Evolutionary conservation across 2,329 filamentous ascomycete species (phyloP).

Genomic region (Parascedosporium putredinis): DNA sequence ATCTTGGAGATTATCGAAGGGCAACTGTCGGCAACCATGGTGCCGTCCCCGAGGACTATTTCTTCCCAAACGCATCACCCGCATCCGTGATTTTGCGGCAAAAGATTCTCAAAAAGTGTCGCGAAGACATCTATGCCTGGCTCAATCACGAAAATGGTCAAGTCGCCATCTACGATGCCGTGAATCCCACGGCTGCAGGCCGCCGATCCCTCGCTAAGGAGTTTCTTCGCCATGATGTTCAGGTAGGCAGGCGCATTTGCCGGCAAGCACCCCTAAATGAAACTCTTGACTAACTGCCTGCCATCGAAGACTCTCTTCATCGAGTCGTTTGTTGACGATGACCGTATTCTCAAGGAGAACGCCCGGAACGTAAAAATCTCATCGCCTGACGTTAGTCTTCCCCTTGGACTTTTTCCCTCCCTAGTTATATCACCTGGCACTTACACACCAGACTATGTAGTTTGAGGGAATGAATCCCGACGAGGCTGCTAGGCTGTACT

Average conservation of each 20-base stretch:
- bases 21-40: slow-evolving; percentile 77
- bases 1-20: slow-evolving; percentile 90
- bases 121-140: slow-evolving; percentile 94
- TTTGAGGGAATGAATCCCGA: slow-evolving; percentile 87
- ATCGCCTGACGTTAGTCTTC: slow-evolving; percentile 70
- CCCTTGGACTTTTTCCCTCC: neutral
- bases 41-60: slow-evolving; percentile 91
- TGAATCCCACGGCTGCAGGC: slow-evolving; percentile 79
- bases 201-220: slow-evolving; percentile 83
- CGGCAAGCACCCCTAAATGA: neutral
- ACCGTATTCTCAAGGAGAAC: slow-evolving; percentile 90
- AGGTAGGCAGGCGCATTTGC: slow-evolving; percentile 49
- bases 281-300: neutral
- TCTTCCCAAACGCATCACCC: slow-evolving; percentile 89
- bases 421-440: slow-evolving; percentile 4
- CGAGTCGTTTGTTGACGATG: slow-evolving; percentile 89
- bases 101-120: slow-evolving; percentile 94
- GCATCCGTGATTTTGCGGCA: slow-evolving; percentile 87
- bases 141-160: slow-evolving; percentile 96
- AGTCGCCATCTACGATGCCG: slow-evolving; percentile 96
- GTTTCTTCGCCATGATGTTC: slow-evolving; percentile 94
- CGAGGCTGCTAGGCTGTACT: slow-evolving; percentile 84
- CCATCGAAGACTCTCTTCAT: slow-evolving; percentile 74
- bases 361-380: slow-evolving; percentile 96
- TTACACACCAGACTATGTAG: slow-evolving; percentile 27